Conservation (phyloP, 306 rosid genomes). For the Prunus armeniaca region DNA sequence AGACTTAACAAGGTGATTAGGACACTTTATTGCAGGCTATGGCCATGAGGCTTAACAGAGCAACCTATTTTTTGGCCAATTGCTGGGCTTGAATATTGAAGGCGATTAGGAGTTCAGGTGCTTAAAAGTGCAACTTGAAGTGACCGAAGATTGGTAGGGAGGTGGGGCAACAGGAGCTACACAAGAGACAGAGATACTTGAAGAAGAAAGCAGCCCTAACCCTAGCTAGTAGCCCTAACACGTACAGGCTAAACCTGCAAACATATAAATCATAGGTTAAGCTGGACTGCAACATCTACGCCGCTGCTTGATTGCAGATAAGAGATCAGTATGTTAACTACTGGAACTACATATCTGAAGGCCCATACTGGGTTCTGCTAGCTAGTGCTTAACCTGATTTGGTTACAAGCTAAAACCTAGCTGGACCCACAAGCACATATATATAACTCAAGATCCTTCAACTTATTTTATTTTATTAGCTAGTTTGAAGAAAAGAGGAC, state of each 20-base stretch:
- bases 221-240: neutral
- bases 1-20: neutral
- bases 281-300: constrained; percentile 34
- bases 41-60: neutral
- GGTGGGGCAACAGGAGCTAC: constrained; percentile 24
- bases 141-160: constrained; percentile 7
- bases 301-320: constrained; percentile 4
- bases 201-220: constrained; percentile 25
- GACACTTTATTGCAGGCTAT: neutral
- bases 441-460: constrained; percentile 15
- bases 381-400: constrained; percentile 22
- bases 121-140: constrained; percentile 41
- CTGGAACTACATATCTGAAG: constrained; percentile 25
- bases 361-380: constrained; percentile 19
- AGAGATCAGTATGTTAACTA: constrained; percentile 27
- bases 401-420: constrained; percentile 19
- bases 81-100: constrained; percentile 26
- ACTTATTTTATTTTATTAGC: neutral
- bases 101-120: constrained; percentile 40
- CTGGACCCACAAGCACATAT: constrained; percentile 19
- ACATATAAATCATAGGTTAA: constrained; percentile 19
- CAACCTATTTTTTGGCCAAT: constrained; percentile 40
- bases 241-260: constrained; percentile 4
- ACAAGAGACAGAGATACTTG: constrained; percentile 35
- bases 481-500: neutral